Base-by-base conservation (phyloP, 2,329 filamentous ascomycete genomes). In the Aspergillus aculeatus region DNA sequence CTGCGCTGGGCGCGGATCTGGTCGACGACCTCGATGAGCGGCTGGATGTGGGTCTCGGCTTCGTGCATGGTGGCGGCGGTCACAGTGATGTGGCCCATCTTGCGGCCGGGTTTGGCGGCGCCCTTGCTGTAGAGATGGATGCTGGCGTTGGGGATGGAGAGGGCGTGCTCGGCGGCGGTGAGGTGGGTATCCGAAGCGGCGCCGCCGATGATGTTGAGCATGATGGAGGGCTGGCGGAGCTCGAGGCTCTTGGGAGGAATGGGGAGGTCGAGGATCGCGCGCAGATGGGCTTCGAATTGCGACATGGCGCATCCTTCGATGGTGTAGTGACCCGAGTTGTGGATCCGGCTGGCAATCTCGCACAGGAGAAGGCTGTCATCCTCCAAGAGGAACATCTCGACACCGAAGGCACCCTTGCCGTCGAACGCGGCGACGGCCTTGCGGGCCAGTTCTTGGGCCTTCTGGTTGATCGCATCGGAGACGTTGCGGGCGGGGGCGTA, bases 281-380 rank as follows among this genome's bases (percentile, higher is more conserved):
- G 86, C 10, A 98, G 85, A 72, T 99, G 93, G 2, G 92, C 90
- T 73, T 95, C 92, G 77, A 91, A 99, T 76, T 99, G 95, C 0
- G 92, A 96, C 61, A 94, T 86, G 0, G 88, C 87, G 52, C 95
- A 91, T 4, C 91, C 91, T 79, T 99, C 94, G 65, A 98, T 98
- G 2, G 91, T 96, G 77, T 93, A 94, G 77, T 98, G 95, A 0
- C 95, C 95, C 0, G 91, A 96, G 79, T 97, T 97, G 78, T 97
- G 93, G 54, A 86, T 85, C 44, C 91, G 83, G 12, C 91, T 91
- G 0, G 91, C 91, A 64, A 96, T 89, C 77, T 96, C 92, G 75
- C 96, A 96, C 68, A 97, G 84, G 59, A 96, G 78, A 1, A 96
- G 82, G 59, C 74, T 79, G 79, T 86, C 86, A 68, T 95, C 86